These are phyloP conservation scores for Sphaerobolus stellatus DNA, from an alignment of 1,284 basidiomycete species.

Conservation along the genomic window DNA sequence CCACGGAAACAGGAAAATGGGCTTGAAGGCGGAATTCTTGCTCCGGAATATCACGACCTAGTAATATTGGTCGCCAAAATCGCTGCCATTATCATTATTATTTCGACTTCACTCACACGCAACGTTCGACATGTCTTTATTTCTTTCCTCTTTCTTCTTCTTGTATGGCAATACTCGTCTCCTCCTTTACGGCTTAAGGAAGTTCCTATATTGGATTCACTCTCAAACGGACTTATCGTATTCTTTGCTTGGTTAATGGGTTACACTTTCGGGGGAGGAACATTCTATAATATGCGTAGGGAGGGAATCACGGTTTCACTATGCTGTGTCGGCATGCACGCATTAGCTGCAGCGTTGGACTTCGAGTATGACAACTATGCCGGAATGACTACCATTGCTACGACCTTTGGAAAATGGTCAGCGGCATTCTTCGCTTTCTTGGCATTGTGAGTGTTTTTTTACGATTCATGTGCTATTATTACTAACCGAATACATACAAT, in stretches of 20 bases:
- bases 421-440: constrained; percentile 18
- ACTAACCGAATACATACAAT: neutral
- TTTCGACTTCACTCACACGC: constrained; percentile 12
- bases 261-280: constrained; percentile 15
- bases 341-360: constrained; percentile 24
- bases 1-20: constrained; percentile 21
- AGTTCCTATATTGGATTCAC: constrained; percentile 22
- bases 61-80: constrained; percentile 20
- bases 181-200: constrained; percentile 24
- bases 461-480: neutral
- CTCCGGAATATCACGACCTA: constrained; percentile 19
- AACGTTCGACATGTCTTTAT: constrained; percentile 7
- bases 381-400: constrained; percentile 25
- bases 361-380: constrained; percentile 22
- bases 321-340: constrained; percentile 23
- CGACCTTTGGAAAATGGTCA: constrained; percentile 17
- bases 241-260: constrained; percentile 23
- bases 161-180: constrained; percentile 27
- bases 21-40: constrained; percentile 23
- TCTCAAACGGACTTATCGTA: constrained; percentile 24
- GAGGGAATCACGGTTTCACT: constrained; percentile 22
- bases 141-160: constrained; percentile 17
- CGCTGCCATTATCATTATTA: constrained; percentile 19
- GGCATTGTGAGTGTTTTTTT: constrained; percentile 20
- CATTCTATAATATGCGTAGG: constrained; percentile 4